These are phyloP conservation scores for Apiotrichum laibachii DNA, from an alignment of 1,284 basidiomycete species.

Conservation along the genomic window DNA sequence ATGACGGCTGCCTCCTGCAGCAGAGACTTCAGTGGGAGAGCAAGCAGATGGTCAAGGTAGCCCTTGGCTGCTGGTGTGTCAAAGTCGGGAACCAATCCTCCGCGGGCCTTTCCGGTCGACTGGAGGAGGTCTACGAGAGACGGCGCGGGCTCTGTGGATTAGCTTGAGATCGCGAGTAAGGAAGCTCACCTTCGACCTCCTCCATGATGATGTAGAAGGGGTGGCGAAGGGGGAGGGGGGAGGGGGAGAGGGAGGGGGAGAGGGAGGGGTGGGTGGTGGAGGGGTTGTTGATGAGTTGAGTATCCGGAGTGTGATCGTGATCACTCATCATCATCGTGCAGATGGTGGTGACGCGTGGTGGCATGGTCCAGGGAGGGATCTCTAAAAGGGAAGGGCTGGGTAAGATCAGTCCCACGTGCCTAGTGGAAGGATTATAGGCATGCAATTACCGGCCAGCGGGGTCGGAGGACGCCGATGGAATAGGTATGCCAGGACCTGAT, in stretches of 20 bases:
- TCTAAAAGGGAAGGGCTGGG: no score
- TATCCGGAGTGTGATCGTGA: no score
- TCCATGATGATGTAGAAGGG: slow-evolving; percentile 15
- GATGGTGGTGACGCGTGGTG: no score
- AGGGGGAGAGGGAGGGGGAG: background rate
- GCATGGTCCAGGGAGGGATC: no score
- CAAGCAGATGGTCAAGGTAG: slow-evolving; percentile 59
- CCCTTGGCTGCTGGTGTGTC: slow-evolving; percentile 20
- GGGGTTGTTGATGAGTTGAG: background rate
- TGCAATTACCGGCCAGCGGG: no score
- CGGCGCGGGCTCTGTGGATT: slow-evolving; percentile 18
- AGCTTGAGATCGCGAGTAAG: background rate
- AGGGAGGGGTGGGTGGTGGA: background rate
- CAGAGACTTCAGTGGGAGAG: slow-evolving; percentile 64
- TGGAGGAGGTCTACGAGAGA: slow-evolving; percentile 39
- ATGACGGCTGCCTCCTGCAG: slow-evolving; percentile 68
- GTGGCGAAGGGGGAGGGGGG: background rate
- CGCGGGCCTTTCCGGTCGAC: slow-evolving; percentile 14
- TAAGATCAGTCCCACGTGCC: no score
- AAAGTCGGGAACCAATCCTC: slow-evolving; percentile 22
- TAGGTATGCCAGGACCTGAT: no score
- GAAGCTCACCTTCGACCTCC: slow-evolving; percentile 23
- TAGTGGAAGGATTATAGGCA: no score
- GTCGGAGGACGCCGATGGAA: no score
- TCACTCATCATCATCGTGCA: no score